Conservation (phyloP, 1,284 basidiomycete genomes). For the Filobasidium uniguttulatum region DNA sequence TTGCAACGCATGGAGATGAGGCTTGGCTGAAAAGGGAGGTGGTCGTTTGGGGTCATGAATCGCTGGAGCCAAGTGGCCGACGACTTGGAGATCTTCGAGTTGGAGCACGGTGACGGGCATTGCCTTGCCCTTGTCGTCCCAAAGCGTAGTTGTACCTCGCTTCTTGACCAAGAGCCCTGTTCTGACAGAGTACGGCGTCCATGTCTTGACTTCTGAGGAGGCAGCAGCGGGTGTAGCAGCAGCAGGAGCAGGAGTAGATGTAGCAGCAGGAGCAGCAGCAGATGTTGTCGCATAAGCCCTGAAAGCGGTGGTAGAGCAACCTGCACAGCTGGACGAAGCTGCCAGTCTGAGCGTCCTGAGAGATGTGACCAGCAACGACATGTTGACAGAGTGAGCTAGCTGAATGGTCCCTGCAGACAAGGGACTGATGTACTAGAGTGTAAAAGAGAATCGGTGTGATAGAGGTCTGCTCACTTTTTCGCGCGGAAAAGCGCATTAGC, state of each 20-base stretch:
- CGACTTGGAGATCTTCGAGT: slow-evolving; percentile 41
- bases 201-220: slow-evolving; percentile 30
- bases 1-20: slow-evolving; percentile 72
- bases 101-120: slow-evolving; percentile 81
- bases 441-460: too few relatives aligned
- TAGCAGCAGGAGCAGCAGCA: slow-evolving; percentile 1
- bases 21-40: slow-evolving; percentile 29
- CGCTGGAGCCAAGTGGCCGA: slow-evolving; percentile 28
- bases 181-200: slow-evolving; percentile 74
- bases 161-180: slow-evolving; percentile 93
- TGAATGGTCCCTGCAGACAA: too few relatives aligned
- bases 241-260: not conserved
- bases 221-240: not conserved
- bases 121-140: slow-evolving; percentile 75
- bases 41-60: slow-evolving; percentile 3
- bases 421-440: too few relatives aligned
- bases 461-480: too few relatives aligned
- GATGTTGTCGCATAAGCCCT: slow-evolving; percentile 12
- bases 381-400: too few relatives aligned
- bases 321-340: slow-evolving; percentile 8
- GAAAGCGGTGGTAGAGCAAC: slow-evolving; percentile 5
- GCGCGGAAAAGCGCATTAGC: too few relatives aligned
- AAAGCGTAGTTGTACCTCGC: slow-evolving; percentile 87
- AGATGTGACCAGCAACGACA: not conserved
- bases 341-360: slow-evolving; percentile 6